Evolutionary conservation across 495 filamentous ascomycete species (phyloP).

Genomic region (Rhypophila decipiens): DNA sequence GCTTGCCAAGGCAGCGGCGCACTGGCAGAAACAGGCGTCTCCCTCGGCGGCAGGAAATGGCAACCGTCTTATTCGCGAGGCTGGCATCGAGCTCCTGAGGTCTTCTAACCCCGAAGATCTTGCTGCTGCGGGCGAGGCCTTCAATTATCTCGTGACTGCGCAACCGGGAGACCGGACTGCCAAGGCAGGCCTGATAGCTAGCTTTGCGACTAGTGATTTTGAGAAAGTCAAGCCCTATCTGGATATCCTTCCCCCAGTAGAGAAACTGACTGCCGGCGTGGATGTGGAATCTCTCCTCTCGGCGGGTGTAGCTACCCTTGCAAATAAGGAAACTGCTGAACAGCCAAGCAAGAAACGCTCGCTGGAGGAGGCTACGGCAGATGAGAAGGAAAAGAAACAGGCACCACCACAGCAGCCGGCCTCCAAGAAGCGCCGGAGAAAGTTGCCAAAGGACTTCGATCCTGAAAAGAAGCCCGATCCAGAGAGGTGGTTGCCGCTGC

Average conservation of each 20-base stretch:
- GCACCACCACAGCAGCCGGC: conserved; percentile 56
- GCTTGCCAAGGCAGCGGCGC: conserved; percentile 71
- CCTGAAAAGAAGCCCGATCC: conserved; percentile 70
- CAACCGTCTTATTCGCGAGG: conserved; percentile 63
- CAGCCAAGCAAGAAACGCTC: conserved; percentile 30
- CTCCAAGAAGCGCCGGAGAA: conserved; percentile 56
- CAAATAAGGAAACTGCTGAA: conserved; percentile 22
- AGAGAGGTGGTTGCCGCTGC: conserved; percentile 87
- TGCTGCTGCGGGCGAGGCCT: conserved; percentile 63
- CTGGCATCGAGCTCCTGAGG: conserved; percentile 70
- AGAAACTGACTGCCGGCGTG: conserved; percentile 57
- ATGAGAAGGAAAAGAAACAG: conserved; percentile 49
- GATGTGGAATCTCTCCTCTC: conserved; percentile 66
- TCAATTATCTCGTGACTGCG: conserved; percentile 56
- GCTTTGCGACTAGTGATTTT: conserved; percentile 64
- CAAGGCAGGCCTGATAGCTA: conserved; percentile 76
- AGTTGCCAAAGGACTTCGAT: conserved; percentile 75
- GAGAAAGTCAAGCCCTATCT: conserved; percentile 53
- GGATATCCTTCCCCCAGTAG: conserved; percentile 57
- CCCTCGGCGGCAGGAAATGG: conserved; percentile 33
- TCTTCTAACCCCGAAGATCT: conserved; percentile 63
- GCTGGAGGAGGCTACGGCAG: conserved; percentile 43
- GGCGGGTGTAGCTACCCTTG: conserved; percentile 64
- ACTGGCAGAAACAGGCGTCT: conserved; percentile 57
- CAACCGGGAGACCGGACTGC: conserved; percentile 59